These are phyloP conservation scores for Globisporangium iwayamae DNA, from an alignment of 352 stramenopile genomes.

Conservation along the genomic window DNA sequence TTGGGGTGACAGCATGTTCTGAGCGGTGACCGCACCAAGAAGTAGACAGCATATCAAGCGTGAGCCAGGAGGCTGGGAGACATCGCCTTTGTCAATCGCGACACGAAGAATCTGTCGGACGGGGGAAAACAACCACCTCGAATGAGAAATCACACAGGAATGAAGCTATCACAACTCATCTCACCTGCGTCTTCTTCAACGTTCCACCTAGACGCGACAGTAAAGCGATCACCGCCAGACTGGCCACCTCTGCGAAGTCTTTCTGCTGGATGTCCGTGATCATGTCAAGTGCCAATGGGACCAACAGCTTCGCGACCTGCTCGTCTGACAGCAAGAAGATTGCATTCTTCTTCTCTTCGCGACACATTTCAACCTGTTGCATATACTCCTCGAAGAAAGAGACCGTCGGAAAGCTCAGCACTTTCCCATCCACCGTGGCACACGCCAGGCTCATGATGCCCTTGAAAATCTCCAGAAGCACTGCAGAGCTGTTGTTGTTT, in stretches of 20 bases:
- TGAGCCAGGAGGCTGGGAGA: slow-evolving; percentile 73
- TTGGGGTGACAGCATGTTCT: slow-evolving; percentile 56
- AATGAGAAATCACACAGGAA: neutral
- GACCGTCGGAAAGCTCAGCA: slow-evolving; percentile 49
- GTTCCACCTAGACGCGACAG: slow-evolving; percentile 49
- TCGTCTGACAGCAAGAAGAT: slow-evolving; percentile 75
- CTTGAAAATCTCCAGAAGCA: slow-evolving; percentile 63
- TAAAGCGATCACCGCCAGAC: slow-evolving; percentile 48
- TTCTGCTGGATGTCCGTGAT: slow-evolving; percentile 77
- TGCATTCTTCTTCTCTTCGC: slow-evolving; percentile 49
- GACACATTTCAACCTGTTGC: slow-evolving; percentile 37
- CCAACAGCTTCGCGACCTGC: slow-evolving; percentile 68
- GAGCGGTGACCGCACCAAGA: slow-evolving; percentile 65
- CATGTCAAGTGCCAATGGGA: slow-evolving; percentile 70
- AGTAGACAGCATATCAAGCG: slow-evolving; percentile 75
- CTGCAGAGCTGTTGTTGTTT: slow-evolving; percentile 26
- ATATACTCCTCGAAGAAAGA: slow-evolving; percentile 67
- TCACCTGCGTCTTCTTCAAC: slow-evolving; percentile 77
- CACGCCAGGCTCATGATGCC: slow-evolving; percentile 51
- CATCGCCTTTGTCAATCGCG: slow-evolving; percentile 80
- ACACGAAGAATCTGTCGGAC: slow-evolving; percentile 65
- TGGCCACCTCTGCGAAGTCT: slow-evolving; percentile 66
- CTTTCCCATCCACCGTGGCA: slow-evolving; percentile 68
- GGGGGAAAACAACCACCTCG: neutral
- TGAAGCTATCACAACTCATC: neutral